These are phyloP conservation scores for Paraconiothyrium brasiliense DNA, from an alignment of 2,329 filamentous ascomycete species.

Conservation along the genomic window DNA sequence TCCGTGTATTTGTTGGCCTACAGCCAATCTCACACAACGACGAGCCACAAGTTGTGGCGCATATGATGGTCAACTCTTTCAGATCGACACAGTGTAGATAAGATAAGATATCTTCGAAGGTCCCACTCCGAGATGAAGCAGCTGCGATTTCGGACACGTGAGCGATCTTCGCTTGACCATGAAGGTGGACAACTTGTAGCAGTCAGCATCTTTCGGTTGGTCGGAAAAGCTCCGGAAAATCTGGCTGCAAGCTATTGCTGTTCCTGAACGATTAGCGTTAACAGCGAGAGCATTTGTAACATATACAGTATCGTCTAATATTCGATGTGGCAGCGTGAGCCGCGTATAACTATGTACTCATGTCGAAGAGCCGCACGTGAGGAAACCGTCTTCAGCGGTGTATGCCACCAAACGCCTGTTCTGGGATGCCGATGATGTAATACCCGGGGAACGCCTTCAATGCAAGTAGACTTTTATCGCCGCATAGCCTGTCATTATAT, in stretches of 20 bases:
- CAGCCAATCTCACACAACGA: not conserved
- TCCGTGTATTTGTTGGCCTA: not conserved
- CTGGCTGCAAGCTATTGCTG: not conserved
- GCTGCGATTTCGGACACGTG: not conserved
- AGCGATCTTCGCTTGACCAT: not conserved
- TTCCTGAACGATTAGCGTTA: not conserved
- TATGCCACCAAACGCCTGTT: constrained; percentile 3
- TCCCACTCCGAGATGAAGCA: not conserved
- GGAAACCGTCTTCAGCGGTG: not conserved
- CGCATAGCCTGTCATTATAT: constrained; percentile 60
- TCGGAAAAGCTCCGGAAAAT: not conserved
- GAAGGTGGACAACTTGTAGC: no score
- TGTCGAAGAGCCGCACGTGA: not conserved
- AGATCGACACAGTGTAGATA: not conserved
- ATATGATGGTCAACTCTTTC: not conserved
- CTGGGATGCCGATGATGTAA: not conserved
- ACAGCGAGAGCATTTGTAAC: not conserved
- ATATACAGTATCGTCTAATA: constrained; percentile 9
- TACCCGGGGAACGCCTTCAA: constrained; percentile 24
- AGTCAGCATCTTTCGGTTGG: not conserved
- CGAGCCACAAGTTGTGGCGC: not conserved
- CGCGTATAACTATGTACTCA: constrained; percentile 14
- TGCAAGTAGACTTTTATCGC: constrained; percentile 32
- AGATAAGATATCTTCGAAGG: not conserved
- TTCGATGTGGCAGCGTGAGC: constrained; percentile 13